Base-by-base conservation (phyloP, 2,329 filamentous ascomycete genomes). In the Ascochyta fabae region DNA sequence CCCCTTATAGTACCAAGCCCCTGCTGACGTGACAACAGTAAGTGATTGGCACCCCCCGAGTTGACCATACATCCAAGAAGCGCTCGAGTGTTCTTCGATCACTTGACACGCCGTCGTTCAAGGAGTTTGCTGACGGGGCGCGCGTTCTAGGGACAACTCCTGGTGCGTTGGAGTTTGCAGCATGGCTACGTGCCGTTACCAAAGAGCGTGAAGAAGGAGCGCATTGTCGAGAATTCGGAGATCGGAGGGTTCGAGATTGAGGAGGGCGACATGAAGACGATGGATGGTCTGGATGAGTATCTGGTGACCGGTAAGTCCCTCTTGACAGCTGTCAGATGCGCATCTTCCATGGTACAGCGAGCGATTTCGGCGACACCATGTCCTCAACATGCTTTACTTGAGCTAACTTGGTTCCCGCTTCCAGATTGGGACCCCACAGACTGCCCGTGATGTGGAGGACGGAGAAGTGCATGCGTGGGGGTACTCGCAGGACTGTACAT, bases 131-230 rank as follows among this genome's bases (percentile, higher is more conserved):
- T 56, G 22, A 56, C 22, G 4, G 22, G 29, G 19, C 19, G 22
- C 8, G 38, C 9, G 38, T 40, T 15, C 19, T 39, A 56, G 53
- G 53, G 53, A 16, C 91, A 95, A 74, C 77, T 96, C 33, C 78
- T 95, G 71, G 82, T 96, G 42, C 84, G 89, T 51, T 95, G 91
- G 91, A 88, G 86, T 50, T 75, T 94, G 60, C 90, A 95, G 73
- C 84, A 92, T 69, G 86, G 85, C 33, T 88, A 87, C 65, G 84
- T 92, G 40, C 86, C 88, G 4, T 77, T 93, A 59, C 90, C 90
- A 4, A 93, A 95, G 81, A 91, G 88, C 70, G 80, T 83, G 22
- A 84, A 79, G 55, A 79, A 80, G 67, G 81, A 84, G 44, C 81
- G 89, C 24, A 86, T 92, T 51, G 63, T 83, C 4, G 84, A 87